Conservation (phyloP, 768 basidiomycete genomes). For the Russula lepida region DNA sequence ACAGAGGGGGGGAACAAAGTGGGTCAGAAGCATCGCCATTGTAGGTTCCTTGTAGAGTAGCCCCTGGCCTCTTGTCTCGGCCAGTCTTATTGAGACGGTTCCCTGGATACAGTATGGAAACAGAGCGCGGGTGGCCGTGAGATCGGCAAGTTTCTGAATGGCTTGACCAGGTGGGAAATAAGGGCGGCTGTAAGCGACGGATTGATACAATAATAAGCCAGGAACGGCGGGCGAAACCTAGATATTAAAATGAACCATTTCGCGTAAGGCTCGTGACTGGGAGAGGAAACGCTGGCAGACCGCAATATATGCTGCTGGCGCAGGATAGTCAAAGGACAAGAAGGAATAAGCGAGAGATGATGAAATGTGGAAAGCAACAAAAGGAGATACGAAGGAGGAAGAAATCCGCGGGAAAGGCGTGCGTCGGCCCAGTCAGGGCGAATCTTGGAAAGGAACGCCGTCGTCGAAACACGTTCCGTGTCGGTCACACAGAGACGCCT, state of each 20-base stretch:
- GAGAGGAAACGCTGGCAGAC: neutral
- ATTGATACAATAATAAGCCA: slow-evolving; percentile 12
- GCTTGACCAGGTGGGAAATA: slow-evolving; percentile 10
- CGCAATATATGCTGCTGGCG: neutral
- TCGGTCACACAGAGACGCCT: slow-evolving; percentile 49
- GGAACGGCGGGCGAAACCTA: slow-evolving; percentile 9
- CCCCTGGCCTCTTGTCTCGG: neutral
- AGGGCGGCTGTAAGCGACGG: neutral
- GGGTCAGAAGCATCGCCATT: neutral
- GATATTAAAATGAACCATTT: slow-evolving; percentile 10
- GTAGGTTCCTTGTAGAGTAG: neutral
- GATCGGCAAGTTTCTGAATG: slow-evolving; percentile 8
- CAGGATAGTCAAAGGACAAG: neutral
- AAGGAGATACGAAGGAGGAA: neutral
- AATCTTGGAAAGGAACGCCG: slow-evolving; percentile 34
- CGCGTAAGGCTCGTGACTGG: slow-evolving; percentile 14
- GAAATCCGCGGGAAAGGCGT: slow-evolving; percentile 5
- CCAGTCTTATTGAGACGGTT: neutral
- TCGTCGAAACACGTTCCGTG: slow-evolving; percentile 74
- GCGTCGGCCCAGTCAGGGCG: slow-evolving; percentile 19
- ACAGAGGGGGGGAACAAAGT: neutral
- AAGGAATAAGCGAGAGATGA: neutral
- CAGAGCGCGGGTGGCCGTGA: neutral
- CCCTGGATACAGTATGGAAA: slow-evolving; percentile 9
- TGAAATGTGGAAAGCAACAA: neutral